Evolutionary conservation across 1,284 basidiomycete genomes (phyloP), one percentile per base, ranked within the genome.

Genomic region (Fomitopsis betulina): DNA sequence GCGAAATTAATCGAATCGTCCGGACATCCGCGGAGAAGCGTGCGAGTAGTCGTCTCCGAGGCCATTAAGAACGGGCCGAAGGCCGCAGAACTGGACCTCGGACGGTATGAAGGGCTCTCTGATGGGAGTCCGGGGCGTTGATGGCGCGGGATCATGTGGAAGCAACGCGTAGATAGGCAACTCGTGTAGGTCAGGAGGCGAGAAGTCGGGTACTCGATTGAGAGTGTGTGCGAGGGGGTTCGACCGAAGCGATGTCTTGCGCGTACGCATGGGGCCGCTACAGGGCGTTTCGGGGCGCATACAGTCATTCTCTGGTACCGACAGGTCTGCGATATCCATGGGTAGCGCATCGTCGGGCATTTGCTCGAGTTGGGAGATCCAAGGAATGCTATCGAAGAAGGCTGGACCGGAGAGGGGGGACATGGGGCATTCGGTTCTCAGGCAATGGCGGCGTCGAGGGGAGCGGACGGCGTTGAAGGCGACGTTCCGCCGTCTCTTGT

Each of bases 251-350:
- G 70, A 67, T 7, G 65, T 62, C 67, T 68, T 71, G 27, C 67
- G 65, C 38, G 63, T 65, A 6, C 71, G 69, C 2, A 72, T 60
- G 17, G 68, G 70, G 12, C 68, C 70, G n/a, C 59, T 56, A 15
- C 61, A 54, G 1, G 65, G 65, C 0, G 65, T 58, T 35, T 38
- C 43, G 2, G 53, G 50, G 9, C 32, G 49, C 23, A 58, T 37
- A 19, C 27, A 53, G 13, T 60, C 56, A 40, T 61, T 54, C 27
- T 64, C 59, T 33, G 70, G 63, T 13, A 68, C 60, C n/a, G 71
- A 71, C 10, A 72, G 64, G 50, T 72, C 71, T 32, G 69, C 69
- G 45, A 69, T 65, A 56, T 70, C 68, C 66, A 67, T 69, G 17
- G 65, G 60, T 55, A 69, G 64, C 40, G 62, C 49, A 38, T 50